Evolutionary conservation across 129 eudicot genomes (phyloP).

Genomic region (Lactuca saligna): DNA sequence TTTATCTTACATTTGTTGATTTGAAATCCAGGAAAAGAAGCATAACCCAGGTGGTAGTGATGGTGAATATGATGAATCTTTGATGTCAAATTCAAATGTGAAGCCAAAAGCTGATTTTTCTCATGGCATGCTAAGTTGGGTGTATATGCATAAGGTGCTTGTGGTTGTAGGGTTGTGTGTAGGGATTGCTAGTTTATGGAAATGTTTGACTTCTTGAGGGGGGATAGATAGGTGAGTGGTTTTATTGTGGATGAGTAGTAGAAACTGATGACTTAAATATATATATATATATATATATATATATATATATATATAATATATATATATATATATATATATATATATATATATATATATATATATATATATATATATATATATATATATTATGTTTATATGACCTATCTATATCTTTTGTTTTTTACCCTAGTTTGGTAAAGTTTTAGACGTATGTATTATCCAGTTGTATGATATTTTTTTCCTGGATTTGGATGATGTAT

Average conservation of each 20-base stretch:
- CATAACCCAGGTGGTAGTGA: conserved; percentile 3
- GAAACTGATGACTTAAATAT: conserved; percentile 3
- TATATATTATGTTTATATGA: conserved; percentile 23
- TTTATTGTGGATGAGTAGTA: conserved; percentile 19
- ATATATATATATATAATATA: no score
- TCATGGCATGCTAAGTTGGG: background rate
- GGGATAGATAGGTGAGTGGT: no score
- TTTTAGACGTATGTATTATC: conserved; percentile 1
- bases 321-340: no score
- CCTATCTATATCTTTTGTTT: conserved; percentile 15
- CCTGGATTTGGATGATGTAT: background rate
- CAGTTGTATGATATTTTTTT: background rate
- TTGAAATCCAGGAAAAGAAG: conserved; percentile 42
- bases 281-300: no score
- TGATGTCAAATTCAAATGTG: conserved; percentile 8
- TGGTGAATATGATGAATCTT: background rate
- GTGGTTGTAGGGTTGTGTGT: conserved; percentile 42
- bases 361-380: no score
- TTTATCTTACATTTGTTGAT: conserved; percentile 5
- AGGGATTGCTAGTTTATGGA: conserved; percentile 43
- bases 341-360: no score
- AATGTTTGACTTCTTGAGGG: conserved; percentile 15
- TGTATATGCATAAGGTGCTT: conserved; percentile 39
- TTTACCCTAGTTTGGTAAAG: conserved; percentile 14
- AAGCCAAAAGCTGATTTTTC: conserved; percentile 19